phyloP scores from a whole-genome alignment of 768 basidiomycete species.

The Termitomyces sp. region DNA sequence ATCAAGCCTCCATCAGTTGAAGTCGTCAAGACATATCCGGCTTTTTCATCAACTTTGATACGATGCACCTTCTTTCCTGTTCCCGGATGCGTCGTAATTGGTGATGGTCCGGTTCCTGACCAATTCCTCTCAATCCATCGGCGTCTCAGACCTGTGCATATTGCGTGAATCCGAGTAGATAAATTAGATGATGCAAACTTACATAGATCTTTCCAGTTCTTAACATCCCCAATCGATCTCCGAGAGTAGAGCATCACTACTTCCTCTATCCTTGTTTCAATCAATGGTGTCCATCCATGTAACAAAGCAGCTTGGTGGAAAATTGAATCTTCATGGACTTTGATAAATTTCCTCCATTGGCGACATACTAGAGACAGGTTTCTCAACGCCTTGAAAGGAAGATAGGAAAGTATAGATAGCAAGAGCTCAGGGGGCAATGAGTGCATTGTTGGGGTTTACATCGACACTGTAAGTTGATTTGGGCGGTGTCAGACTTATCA shows the following conservation, averaged over 20 bases:
- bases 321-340: slow-evolving; percentile 41
- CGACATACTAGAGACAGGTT: slow-evolving; percentile 32
- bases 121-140: slow-evolving; percentile 44
- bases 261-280: slow-evolving; percentile 21
- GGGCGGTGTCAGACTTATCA: neutral
- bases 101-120: slow-evolving; percentile 44
- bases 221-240: slow-evolving; percentile 30
- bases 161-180: neutral
- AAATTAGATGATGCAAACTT: slow-evolving; percentile 19
- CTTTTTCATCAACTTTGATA: slow-evolving; percentile 68
- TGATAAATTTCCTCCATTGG: slow-evolving; percentile 41
- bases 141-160: slow-evolving; percentile 36
- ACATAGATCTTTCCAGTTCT: slow-evolving; percentile 62
- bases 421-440: slow-evolving; percentile 55
- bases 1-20: slow-evolving; percentile 45
- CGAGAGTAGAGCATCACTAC: slow-evolving; percentile 23
- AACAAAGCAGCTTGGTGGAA: slow-evolving; percentile 52
- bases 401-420: slow-evolving; percentile 40
- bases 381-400: slow-evolving; percentile 40
- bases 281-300: slow-evolving; percentile 38
- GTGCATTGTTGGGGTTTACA: slow-evolving; percentile 23
- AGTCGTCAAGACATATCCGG: slow-evolving; percentile 56
- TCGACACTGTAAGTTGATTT: no score
- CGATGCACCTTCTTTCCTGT: slow-evolving; percentile 49
- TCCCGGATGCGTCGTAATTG: slow-evolving; percentile 24